Base-by-base conservation (phyloP, 2,329 filamentous ascomycete species). In the Thielaviopsis populi region DNA sequence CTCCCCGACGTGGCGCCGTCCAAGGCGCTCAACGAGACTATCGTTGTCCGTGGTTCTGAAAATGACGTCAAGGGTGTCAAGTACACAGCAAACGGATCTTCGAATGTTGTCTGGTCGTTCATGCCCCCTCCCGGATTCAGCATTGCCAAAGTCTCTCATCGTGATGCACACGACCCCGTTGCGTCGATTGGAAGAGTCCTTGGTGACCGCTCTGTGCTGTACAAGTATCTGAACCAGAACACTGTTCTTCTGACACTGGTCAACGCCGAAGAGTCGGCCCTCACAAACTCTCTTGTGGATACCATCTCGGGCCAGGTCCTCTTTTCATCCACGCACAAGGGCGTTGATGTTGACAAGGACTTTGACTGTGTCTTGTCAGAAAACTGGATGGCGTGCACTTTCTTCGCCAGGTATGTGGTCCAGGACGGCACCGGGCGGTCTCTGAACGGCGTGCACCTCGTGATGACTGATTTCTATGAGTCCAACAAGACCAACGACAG, bases 151-250 rank as follows among this genome's bases (percentile, higher is more conserved):
- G 79, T 94, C 46, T 85, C 85, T 1, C 80, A 85, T 19, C 82
- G 86, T 59, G 85, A 89, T 10, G 71, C 81, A 1, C 87, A 92
- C 68, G 91, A 99, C 69, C 90, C 90, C 0, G 85, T 97, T 59
- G 92, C 94, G 2, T 97, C 94, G 0, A 96, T 99, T 69, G 94
- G 94, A 10, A 90, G 89, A 66, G 94, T 97, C 1, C 82, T 99
- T 24, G 91, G 91, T 30, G 88, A 99, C 70, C 84, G 94, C 53
- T 86, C 85, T n/a, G 94, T 99, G 59, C 82, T 92, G 67, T 99
- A 99, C 83, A 99, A 99, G 76, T 97, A 97, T 72, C 77, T 99
- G 48, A 96, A 95, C 75, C 84, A 89, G 0, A 96, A 95, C 74
- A 81, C 89, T 6, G 79, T 91, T 1, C 80, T 97, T 0, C 79